Base-by-base conservation (phyloP, 23 red algal genomes). In the Gracilaria domingensis region DNA sequence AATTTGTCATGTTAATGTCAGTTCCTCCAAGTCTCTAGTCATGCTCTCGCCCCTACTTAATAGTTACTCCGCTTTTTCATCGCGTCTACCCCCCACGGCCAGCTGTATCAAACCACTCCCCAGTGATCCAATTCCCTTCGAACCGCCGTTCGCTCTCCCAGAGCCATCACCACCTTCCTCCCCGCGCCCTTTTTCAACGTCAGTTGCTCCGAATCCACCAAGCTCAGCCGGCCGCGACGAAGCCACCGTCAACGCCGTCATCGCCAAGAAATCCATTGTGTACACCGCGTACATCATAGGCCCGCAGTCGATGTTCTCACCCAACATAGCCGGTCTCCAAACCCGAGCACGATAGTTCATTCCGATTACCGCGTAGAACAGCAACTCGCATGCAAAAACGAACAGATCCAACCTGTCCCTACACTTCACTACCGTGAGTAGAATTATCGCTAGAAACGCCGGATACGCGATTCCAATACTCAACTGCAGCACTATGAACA, bases 281-380 rank as follows among this genome's bases (percentile, higher is more conserved):
- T 84, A 92, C 34, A 92, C 89, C 18, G 71, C 64, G 53, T 92
- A 92, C 89, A 92, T 92, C 79, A 92, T 83, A 24, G 33, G 57
- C 24, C 80, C 80, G 32, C 60, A 73, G 20, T 84, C 79, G 55
- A 92, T 92, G 30, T 83, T 75, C 79, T 84, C 39, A 29, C 80
- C 80, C 13, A 92, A 42, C 80, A 92, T 83, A 14, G 80, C 79
- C 0, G 89, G 78, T 84, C 80, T 83, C 79, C 78, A 84, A 4
- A 92, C 89, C 5, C 80, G 77, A 24, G 89, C 28, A 4, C 71
- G 78, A 77, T 92, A 92, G 60, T 92, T 92, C 45, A 75, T 59
- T 4, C 89, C 78, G 35, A 84, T 71, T 21, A 92, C 51, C 47
- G 71, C 39, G 67, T 84, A 92, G 33, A 92, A 92, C 37, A 92